Evolutionary conservation across 495 filamentous ascomycete species (phyloP), one percentile per base, ranked within the genome.

Genomic region (Entonaema liquescens): DNA sequence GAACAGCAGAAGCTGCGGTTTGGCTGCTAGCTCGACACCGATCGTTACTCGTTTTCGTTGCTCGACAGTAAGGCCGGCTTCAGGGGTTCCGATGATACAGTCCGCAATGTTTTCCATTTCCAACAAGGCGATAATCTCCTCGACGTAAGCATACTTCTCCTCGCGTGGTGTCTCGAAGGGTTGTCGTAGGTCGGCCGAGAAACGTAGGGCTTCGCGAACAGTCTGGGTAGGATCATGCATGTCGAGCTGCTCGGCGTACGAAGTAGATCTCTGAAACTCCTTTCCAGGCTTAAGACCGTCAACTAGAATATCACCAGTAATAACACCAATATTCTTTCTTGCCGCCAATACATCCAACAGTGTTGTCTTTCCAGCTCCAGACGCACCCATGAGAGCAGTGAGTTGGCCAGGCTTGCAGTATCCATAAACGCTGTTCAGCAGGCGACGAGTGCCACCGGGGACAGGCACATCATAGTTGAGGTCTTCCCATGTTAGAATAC

Each of bases 41-140:
- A 97, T 97, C 0, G 93, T 97, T 3, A 97, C 91, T 31, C 92
- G 89, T 79, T 97, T 97, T 4, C 94, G 83, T 76, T 97, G 91
- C 74, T 97, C 94, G n/a, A 96, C 92, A 5, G 92, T 92, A 25
- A 97, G 84, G n/a, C 94, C 94, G 12, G 83, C 84, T 61, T 91
- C 90, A 0, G 89, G 89, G 1, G 86, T 85, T 4, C 94, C 94
- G 59, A 97, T 94, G 38, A 95, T 91, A 12, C 92, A 91, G 75
- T 94, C 93, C 2, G 92, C 92, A 61, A 95, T 90, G 21, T 89
- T 85, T 73, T 93, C 89, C 86, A 97, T 91, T 70, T 96, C 93
- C 3, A 97, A 76, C 3, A 96, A 80, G 1, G 87, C 84, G 36
- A 97, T 90, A 40, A 97, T 91, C 57, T 91, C 88, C 74, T 97